Conservation (phyloP, 1,284 basidiomycete species). For the Anthracocystis walkeri region DNA sequence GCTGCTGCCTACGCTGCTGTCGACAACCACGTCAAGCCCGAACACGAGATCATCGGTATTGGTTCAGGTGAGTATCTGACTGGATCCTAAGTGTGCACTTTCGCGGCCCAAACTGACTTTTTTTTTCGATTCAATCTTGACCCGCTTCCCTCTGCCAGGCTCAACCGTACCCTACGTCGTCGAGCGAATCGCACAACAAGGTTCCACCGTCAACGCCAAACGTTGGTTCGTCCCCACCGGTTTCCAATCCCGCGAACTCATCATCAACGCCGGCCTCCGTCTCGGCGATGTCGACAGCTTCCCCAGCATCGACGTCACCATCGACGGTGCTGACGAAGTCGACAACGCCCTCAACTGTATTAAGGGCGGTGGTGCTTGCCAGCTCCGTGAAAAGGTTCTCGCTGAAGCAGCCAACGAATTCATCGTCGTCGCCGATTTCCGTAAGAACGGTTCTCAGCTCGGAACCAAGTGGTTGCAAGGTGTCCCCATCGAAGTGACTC, state of each 20-base stretch:
- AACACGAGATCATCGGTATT: conserved; percentile 79
- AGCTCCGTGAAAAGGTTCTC: conserved; percentile 94
- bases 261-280: conserved; percentile 80
- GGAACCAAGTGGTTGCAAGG: conserved; percentile 88
- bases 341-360: conserved; percentile 90
- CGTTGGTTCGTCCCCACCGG: conserved; percentile 73
- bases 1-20: conserved; percentile 95
- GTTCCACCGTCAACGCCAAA: conserved; percentile 78
- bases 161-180: conserved; percentile 98
- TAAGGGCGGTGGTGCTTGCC: conserved; percentile 97
- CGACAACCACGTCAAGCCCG: conserved; percentile 84
- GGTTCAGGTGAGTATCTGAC: conserved; percentile 55
- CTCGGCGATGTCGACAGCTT: conserved; percentile 83
- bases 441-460: conserved; percentile 81
- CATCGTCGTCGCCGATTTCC: conserved; percentile 93
- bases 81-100: too few relatives aligned
- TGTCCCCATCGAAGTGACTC: conserved; percentile 94
- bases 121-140: background rate
- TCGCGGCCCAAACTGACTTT: background rate
- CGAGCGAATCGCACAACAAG: conserved; percentile 90
- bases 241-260: conserved; percentile 95
- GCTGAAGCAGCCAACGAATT: conserved; percentile 89
- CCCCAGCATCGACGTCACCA: conserved; percentile 89
- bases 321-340: conserved; percentile 97
- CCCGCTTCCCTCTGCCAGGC: conserved; percentile 70